These are phyloP conservation scores for Pulveroboletus sp. DNA, from an alignment of 768 basidiomycete species.

Conservation along the genomic window DNA sequence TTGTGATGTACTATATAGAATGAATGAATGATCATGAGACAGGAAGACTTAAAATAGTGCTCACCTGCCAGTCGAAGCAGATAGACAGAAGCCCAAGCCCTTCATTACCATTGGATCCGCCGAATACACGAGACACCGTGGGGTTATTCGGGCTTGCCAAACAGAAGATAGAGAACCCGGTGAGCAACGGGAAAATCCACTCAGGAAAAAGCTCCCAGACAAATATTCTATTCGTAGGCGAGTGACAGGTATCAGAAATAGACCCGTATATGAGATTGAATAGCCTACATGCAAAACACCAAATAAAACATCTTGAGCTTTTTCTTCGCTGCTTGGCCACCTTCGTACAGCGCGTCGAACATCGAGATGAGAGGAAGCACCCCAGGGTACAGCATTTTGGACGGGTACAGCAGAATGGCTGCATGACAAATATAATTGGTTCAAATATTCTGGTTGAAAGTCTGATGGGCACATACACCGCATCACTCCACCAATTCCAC, in stretches of 20 bases:
- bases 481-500: constrained; percentile 53
- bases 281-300: constrained; percentile 28
- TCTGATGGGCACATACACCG: constrained; percentile 33
- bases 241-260: neutral
- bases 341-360: constrained; percentile 39
- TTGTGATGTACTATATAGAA: constrained; percentile 19
- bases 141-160: constrained; percentile 48
- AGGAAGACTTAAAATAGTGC: constrained; percentile 16
- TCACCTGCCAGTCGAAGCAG: constrained; percentile 56
- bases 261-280: constrained; percentile 10
- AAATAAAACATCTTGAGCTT: constrained; percentile 35
- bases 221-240: constrained; percentile 25
- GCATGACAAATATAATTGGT: too few relatives aligned
- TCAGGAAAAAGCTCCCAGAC: constrained; percentile 26
- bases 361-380: constrained; percentile 24
- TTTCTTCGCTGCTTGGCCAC: constrained; percentile 35
- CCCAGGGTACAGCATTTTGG: constrained; percentile 42
- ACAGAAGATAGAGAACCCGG: constrained; percentile 60
- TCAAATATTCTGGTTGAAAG: neutral
- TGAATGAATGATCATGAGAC: neutral
- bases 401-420: constrained; percentile 40
- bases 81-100: constrained; percentile 58
- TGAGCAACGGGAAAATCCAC: constrained; percentile 53
- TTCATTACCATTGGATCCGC: constrained; percentile 60
- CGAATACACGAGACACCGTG: constrained; percentile 53